Conservation (phyloP, 1,139 yeast genomes). For the Yamadazyma friedrichii region DNA sequence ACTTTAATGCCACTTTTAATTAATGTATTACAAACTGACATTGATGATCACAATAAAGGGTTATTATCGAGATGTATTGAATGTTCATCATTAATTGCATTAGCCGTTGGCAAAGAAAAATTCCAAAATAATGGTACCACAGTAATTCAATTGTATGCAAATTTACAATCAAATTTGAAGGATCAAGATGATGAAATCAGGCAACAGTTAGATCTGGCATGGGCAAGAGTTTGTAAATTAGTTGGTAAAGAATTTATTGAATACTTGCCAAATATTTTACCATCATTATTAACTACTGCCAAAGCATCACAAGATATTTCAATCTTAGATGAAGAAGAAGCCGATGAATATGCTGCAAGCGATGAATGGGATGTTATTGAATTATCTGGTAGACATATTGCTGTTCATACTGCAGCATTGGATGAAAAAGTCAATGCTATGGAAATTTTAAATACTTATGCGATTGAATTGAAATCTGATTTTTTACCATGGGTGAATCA, state of each 20-base stretch:
- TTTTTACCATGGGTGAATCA: constrained; percentile 84
- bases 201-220: constrained; percentile 87
- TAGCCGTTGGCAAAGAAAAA: constrained; percentile 95
- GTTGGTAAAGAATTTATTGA: constrained; percentile 86
- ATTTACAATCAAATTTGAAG: constrained; percentile 52
- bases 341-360: constrained; percentile 75
- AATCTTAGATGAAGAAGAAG: constrained; percentile 83
- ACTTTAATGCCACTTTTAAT: constrained; percentile 89
- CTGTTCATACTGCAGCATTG: constrained; percentile 86
- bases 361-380: constrained; percentile 97
- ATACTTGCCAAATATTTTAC: constrained; percentile 84
- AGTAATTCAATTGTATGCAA: constrained; percentile 66
- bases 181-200: constrained; percentile 83
- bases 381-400: constrained; percentile 87
- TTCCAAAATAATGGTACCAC: constrained; percentile 70
- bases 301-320: constrained; percentile 88
- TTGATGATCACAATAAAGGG: constrained; percentile 75
- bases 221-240: constrained; percentile 91
- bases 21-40: constrained; percentile 74
- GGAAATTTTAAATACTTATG: constrained; percentile 85
- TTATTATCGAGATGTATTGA: constrained; percentile 93
- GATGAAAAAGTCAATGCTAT: constrained; percentile 94
- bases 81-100: constrained; percentile 89
- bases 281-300: constrained; percentile 81
- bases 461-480: constrained; percentile 76